Percentiles rank a stretch among this genome's conserved stretches.
Evolutionary conservation across 495 filamentous ascomycete genomes (phyloP).

Genomic region (Podospora australis): DNA sequence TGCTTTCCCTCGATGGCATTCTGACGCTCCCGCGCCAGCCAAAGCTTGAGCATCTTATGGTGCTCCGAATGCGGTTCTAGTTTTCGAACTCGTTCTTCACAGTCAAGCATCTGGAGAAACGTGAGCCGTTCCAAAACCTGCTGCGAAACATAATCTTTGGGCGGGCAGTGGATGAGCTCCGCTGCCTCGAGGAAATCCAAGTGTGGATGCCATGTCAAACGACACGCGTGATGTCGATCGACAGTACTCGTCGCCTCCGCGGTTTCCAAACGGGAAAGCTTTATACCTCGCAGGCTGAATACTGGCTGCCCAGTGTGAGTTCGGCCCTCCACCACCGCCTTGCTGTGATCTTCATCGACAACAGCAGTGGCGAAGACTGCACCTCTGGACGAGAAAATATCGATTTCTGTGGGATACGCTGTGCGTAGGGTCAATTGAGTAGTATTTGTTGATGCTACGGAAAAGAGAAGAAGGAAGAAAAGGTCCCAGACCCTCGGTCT

Average conservation of each 20-base stretch:
- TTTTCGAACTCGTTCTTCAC: not conserved
- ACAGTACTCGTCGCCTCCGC: not conserved
- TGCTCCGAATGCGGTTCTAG: not conserved
- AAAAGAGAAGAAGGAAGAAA: too few species aligned
- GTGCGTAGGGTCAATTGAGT: too few species aligned
- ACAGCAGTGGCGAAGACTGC: not conserved
- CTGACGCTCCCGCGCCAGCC: not conserved
- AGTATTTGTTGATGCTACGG: too few species aligned
- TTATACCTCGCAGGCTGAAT: not conserved
- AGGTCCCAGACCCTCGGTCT: too few species aligned
- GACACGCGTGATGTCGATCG: not conserved
- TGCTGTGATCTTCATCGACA: not conserved
- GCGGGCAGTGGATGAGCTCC: not conserved
- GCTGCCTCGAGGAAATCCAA: not conserved
- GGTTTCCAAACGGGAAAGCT: not conserved
- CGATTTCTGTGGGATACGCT: conserved; percentile 33
- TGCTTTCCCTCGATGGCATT: not conserved
- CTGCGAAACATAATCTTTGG: not conserved
- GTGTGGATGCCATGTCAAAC: not conserved
- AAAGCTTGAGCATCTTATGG: not conserved
- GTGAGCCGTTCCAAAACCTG: not conserved
- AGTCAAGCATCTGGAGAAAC: not conserved
- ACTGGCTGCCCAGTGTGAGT: not conserved
- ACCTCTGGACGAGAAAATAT: conserved; percentile 14
- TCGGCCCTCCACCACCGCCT: not conserved